Base-by-base conservation (phyloP, 202 grass and related monocot genomes). In the Musa balbisiana region DNA sequence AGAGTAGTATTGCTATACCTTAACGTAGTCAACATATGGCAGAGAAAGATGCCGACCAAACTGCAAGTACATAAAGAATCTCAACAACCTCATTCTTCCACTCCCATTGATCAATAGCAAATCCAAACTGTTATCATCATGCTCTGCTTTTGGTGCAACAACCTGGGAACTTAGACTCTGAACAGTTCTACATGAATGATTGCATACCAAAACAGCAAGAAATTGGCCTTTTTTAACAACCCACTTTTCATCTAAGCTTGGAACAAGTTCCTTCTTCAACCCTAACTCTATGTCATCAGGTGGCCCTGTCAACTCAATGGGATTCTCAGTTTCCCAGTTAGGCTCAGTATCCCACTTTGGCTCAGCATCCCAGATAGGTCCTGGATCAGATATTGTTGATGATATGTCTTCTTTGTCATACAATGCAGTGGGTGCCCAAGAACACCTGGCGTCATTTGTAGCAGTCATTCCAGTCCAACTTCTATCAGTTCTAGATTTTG, bases 171-270 rank as follows among this genome's bases (percentile, higher is more conserved):
- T 93, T 77, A 93, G 84, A 82, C 95, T 99, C 80, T 99, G 95
- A 70, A 99, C 95, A 0, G 91, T 99, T 75, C 69, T 92, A 80
- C 95, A 99, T 33, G 95, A 92, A 82, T 92, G 95, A 51, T 99
- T 99, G 79, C 95, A 99, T 75, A 95, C 83, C 82, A 99, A 83
- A 69, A 99, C 87, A 87, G 85, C 91, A 74, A 95, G 89, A 84
- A 92, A 99, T 64, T 90, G 82, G 20, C 95, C 95, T 82, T 99
- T 95, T 73, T 87, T 88, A 43, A 94, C 69, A 77, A 99, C 85
- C 95, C 95, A 99, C 82, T 90, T 90, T 73, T 99, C 95, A 84
- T 95, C 95, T 82, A 99, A 88, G 77, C 82, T 92, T 71, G 95
- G 95, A 65, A 99, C 95, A 71, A 88, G 87, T 33, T 93, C 91